phyloP scores from a whole-genome alignment of 768 basidiomycete species.

The Hygrocybe coccinea region DNA sequence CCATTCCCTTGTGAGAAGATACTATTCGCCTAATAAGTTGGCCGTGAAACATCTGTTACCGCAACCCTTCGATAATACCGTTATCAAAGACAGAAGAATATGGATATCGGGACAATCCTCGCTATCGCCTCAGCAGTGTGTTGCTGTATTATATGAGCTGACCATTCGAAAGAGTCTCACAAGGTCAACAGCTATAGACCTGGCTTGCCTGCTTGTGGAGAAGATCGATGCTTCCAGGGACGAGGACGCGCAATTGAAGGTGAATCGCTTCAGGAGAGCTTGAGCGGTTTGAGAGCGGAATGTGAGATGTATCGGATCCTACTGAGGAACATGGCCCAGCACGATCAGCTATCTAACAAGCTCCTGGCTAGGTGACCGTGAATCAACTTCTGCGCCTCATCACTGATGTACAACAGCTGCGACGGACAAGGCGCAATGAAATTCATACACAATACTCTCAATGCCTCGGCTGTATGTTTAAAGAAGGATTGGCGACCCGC shows the following conservation, averaged over 20 bases:
- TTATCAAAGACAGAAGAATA: not conserved
- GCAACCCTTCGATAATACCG: too few species aligned
- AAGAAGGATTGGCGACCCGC: not conserved
- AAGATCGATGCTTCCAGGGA: not conserved
- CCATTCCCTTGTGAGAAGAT: too few species aligned
- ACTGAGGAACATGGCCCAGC: not conserved
- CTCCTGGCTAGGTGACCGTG: not conserved
- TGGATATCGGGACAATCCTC: not conserved
- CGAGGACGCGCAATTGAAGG: not conserved
- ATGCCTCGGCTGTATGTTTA: not conserved
- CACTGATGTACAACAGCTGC: not conserved
- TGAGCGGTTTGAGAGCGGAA: not conserved
- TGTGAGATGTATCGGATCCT: not conserved
- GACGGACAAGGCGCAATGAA: not conserved
- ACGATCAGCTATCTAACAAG: not conserved
- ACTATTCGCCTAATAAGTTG: too few species aligned
- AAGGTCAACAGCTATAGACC: not conserved
- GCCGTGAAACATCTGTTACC: too few species aligned
- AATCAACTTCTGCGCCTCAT: not conserved
- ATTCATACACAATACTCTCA: not conserved
- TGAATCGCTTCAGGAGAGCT: not conserved
- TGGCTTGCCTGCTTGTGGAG: not conserved
- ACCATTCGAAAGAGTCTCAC: not conserved
- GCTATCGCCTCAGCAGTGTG: not conserved
- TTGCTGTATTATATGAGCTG: not conserved